These are phyloP conservation scores for Vitis rupestris DNA, from an alignment of 164 flowering plant genomes.

Conservation along the genomic window DNA sequence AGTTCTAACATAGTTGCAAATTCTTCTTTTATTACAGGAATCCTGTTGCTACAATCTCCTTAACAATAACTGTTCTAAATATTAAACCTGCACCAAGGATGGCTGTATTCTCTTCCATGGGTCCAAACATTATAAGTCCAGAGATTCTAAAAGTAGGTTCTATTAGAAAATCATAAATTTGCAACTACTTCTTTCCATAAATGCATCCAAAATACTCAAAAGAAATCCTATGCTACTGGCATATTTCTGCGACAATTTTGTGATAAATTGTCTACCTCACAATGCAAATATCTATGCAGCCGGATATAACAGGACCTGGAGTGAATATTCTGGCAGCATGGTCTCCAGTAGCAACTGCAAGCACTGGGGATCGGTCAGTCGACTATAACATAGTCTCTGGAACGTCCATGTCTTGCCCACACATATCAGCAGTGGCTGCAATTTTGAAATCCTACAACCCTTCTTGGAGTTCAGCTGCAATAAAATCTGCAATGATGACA, in stretches of 20 bases:
- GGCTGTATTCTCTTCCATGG: conserved; percentile 51
- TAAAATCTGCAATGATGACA: conserved; percentile 28
- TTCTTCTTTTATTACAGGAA: conserved; percentile 21
- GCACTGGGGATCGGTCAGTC: conserved; percentile 8
- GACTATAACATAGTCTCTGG: conserved; percentile 24
- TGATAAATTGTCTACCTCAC: background rate
- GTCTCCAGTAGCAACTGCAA: conserved; percentile 22
- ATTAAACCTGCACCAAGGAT: conserved; percentile 43
- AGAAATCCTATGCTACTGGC: background rate
- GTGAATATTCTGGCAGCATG: conserved; percentile 30
- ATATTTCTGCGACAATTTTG: background rate
- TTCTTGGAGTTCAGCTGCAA: conserved; percentile 23
- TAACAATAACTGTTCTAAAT: conserved; percentile 26
- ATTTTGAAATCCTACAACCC: conserved; percentile 19
- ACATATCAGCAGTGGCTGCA: conserved; percentile 20
- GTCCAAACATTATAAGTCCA: conserved; percentile 44
- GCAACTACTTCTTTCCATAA: background rate
- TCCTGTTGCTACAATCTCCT: conserved; percentile 37
- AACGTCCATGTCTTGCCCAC: conserved; percentile 33
- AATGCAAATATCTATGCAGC: conserved; percentile 11
- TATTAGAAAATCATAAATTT: background rate
- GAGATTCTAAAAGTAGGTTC: conserved; percentile 45
- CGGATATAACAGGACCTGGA: conserved; percentile 22
- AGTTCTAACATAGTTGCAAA: background rate
- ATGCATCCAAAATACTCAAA: too few relatives aligned